Evolutionary conservation across 2,329 filamentous ascomycete species (phyloP).

Genomic region (Penicillium digitatum): DNA sequence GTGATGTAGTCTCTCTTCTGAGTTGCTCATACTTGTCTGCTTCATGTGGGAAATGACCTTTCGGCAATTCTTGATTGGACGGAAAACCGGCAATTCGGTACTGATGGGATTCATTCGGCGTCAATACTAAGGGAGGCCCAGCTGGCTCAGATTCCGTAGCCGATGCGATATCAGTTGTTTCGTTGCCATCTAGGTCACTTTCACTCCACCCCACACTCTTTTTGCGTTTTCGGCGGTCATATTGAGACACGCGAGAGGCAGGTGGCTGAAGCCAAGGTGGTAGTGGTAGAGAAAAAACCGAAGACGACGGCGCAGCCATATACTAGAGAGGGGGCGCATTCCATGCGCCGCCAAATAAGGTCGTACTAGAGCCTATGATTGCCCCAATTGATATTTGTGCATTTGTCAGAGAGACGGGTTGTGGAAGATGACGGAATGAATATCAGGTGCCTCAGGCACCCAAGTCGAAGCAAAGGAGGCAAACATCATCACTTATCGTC

Average conservation of each 20-base stretch:
- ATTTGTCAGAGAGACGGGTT: constrained; percentile 1
- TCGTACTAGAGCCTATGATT: not conserved
- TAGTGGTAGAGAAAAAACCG: constrained; percentile 39
- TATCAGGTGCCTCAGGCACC: constrained; percentile 8
- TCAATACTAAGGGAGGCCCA: constrained; percentile 29
- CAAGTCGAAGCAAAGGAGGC: constrained; percentile 14
- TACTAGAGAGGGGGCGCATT: not conserved
- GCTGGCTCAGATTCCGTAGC: constrained; percentile 20
- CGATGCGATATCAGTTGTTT: constrained; percentile 30
- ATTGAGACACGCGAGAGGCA: constrained; percentile 35
- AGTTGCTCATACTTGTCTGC: constrained; percentile 16
- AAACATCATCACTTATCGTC: constrained; percentile 25
- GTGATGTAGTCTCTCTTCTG: constrained; percentile 10
- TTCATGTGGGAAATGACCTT: constrained; percentile 42
- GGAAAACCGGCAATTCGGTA: constrained; percentile 43
- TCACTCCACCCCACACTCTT: constrained; percentile 27
- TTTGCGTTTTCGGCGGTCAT: constrained; percentile 36
- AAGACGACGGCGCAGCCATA: constrained; percentile 32
- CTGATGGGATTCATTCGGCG: constrained; percentile 43
- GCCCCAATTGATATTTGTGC: not conserved
- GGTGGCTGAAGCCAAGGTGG: constrained; percentile 35
- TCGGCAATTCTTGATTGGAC: constrained; percentile 37
- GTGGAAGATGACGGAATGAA: constrained; percentile 10
- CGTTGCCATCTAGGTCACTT: constrained; percentile 23
- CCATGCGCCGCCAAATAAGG: not conserved